These are phyloP conservation scores for Microcyclosporella mali DNA, from an alignment of 2,329 filamentous ascomycete genomes.

Conservation along the genomic window DNA sequence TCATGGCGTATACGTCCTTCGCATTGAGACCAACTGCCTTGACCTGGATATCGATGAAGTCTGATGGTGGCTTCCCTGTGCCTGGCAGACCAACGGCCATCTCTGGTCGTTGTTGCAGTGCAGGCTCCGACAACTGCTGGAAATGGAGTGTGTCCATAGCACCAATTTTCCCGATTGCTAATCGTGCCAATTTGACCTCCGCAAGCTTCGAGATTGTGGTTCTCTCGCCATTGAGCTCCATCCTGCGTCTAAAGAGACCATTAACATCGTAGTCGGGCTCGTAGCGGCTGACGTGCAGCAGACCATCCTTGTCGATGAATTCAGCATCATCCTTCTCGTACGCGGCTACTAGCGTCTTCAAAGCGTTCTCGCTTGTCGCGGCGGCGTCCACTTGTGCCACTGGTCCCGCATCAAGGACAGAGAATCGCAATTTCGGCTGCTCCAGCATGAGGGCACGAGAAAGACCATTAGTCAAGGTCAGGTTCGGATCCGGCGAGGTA, in stretches of 20 bases:
- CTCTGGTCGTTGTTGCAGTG: background rate
- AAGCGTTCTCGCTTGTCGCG: background rate
- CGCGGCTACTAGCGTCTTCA: background rate
- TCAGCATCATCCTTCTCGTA: background rate
- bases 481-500: background rate
- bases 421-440: background rate
- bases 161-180: background rate
- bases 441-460: slow-evolving; percentile 1
- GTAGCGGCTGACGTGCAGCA: background rate
- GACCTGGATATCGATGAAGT: slow-evolving; percentile 19
- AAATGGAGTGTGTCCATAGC: background rate
- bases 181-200: background rate
- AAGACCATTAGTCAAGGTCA: background rate
- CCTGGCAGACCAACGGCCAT: too few relatives aligned
- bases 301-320: background rate
- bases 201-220: background rate
- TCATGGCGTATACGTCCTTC: slow-evolving; percentile 13
- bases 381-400: background rate
- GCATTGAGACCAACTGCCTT: slow-evolving; percentile 22
- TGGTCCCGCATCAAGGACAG: background rate
- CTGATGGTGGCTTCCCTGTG: too few relatives aligned
- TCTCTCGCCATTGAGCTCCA: background rate
- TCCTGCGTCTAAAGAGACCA: background rate
- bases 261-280: background rate
- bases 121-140: background rate